phyloP scores from a whole-genome alignment of 1,284 basidiomycete species.

The Entoloma clypeatum region DNA sequence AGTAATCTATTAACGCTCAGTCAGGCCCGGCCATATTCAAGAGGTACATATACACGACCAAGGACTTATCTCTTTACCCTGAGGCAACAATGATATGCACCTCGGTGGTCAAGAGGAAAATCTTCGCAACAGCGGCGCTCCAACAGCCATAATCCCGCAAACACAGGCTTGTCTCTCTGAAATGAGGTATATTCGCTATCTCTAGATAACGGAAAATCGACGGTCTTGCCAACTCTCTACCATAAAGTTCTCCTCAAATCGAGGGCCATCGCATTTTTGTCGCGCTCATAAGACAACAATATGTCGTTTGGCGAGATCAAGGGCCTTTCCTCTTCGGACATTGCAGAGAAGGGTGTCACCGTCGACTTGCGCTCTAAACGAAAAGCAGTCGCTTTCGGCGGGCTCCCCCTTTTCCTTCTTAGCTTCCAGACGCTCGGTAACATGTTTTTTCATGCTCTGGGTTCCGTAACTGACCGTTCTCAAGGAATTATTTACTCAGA shows the following conservation, averaged over 20 bases:
- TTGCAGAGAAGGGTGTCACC: conserved; percentile 30
- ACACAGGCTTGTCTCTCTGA: neutral
- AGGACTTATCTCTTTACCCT: no score
- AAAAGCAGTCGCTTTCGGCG: conserved; percentile 55
- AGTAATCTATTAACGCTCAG: no score
- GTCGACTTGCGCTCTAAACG: conserved; percentile 31
- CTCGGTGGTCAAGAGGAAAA: no score
- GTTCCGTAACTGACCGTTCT: neutral
- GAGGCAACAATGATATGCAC: no score
- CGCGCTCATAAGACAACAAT: no score
- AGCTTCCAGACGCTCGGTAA: conserved; percentile 31
- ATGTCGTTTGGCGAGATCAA: no score
- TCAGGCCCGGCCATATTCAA: conserved; percentile 7
- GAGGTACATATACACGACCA: conserved; percentile 11
- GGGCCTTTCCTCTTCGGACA: conserved; percentile 19
- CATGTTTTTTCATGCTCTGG: conserved; percentile 2
- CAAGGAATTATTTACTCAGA: conserved; percentile 66
- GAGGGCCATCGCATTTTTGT: no score
- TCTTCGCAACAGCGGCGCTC: no score
- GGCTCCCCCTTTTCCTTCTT: conserved; percentile 11
- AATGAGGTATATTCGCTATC: conserved; percentile 31
- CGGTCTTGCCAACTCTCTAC: neutral
- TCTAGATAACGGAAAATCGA: conserved; percentile 19
- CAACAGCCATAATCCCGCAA: conserved; percentile 34
- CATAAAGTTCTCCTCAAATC: neutral